These are phyloP conservation scores for Wickerhamomyces sp. DNA, from an alignment of 1,139 yeast species.

Conservation along the genomic window DNA sequence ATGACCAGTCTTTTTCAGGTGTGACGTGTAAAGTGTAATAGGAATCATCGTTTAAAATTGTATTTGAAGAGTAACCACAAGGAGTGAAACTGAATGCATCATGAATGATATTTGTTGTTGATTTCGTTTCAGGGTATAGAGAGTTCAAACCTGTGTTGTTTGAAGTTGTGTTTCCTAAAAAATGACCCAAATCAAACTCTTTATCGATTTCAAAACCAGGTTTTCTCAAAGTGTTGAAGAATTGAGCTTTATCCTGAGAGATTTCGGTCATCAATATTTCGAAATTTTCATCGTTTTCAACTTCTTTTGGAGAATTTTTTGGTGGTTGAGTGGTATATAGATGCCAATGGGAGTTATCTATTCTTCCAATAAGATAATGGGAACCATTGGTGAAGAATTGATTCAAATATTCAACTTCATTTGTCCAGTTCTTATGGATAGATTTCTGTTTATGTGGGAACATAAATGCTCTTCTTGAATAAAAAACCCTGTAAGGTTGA, in stretches of 20 bases:
- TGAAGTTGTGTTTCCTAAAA: constrained; percentile 66
- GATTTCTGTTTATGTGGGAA: constrained; percentile 82
- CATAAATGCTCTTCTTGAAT: constrained; percentile 89
- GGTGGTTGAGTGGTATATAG: constrained; percentile 59
- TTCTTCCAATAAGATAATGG: constrained; percentile 78
- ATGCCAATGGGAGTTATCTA: constrained; percentile 82
- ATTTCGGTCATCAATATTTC: constrained; percentile 91
- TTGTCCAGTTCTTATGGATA: constrained; percentile 81
- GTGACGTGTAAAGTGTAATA: constrained; percentile 93
- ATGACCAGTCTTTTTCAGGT: constrained; percentile 91
- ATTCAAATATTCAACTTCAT: constrained; percentile 70
- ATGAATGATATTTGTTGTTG: constrained; percentile 34
- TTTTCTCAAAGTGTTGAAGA: constrained; percentile 55
- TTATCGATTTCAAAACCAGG: constrained; percentile 40
- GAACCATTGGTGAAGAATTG: constrained; percentile 54
- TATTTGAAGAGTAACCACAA: constrained; percentile 91
- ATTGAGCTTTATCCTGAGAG: constrained; percentile 50
- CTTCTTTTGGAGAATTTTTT: constrained; percentile 6
- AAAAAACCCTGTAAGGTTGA: constrained; percentile 66
- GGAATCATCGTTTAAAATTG: constrained; percentile 54
- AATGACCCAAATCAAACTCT: constrained; percentile 73
- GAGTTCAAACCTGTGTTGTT: constrained; percentile 52
- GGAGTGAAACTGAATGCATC: constrained; percentile 96
- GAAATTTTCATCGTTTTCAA: constrained; percentile 62
- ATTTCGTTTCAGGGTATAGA: constrained; percentile 36